Evolutionary conservation across 2,329 filamentous ascomycete genomes (phyloP), one percentile per base, ranked within the genome.

Genomic region (Penicillium digitatum): DNA sequence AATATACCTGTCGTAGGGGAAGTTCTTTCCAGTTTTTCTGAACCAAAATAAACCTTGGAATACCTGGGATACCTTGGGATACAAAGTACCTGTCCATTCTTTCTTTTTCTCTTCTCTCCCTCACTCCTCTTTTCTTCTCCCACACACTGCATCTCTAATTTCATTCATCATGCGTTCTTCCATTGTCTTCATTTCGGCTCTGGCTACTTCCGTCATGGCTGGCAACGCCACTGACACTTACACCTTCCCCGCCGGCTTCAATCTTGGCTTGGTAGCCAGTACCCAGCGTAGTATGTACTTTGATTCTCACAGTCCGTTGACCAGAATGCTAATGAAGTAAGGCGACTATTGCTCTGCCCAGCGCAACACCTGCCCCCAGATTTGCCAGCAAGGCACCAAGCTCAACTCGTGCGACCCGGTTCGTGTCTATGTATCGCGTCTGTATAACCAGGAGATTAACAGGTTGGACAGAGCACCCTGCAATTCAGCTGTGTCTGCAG

Each of bases 301-400:
- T 20, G 26, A 35, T 31, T n/a, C n/a, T n/a, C n/a, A n/a, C n/a
- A 32, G 18, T 40, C 31, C 26, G 31, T 32, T 40, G 35, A 24
- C 34, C 20, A 43, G 26, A 35, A 14, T 14, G 27, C 37, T 49
- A 43, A 54, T 32, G 18, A 32, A 16, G 47, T 56, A 81, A 81
- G 79, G 67, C 58, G 64, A 73, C 54, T 87, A 83, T 83, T 88
- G 85, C 69, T 69, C 72, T 51, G 82, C 78, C 59, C 76, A 87
- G 74, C 72, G 73, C 57, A 83, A 84, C 72, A 79, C 78, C 42
- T 88, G 85, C 74, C 82, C 81, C 16, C 68, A 78, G 55, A 77
- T 87, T 60, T 88, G 85, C 73, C 77, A 77, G 58, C 78, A 78
- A 59, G 66, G 70, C 59, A 72, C 76, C 61, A 72, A 67, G 58